These are phyloP conservation scores for Epichloe amarillans DNA, from an alignment of 2,329 filamentous ascomycete genomes.

Conservation along the genomic window DNA sequence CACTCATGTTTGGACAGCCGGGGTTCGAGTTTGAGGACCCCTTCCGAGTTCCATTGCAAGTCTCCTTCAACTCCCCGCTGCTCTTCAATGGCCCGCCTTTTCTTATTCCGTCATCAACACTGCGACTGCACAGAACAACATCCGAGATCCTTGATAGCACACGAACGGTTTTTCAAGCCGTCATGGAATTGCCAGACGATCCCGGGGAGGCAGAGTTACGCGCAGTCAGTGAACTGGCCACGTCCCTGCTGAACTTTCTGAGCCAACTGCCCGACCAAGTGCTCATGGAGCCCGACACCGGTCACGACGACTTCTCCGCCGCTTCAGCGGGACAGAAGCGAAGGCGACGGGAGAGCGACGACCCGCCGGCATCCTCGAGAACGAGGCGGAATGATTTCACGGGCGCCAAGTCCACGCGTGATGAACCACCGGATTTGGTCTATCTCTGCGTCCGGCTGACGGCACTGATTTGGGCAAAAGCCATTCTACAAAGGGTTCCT, in stretches of 20 bases:
- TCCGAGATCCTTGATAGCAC: constrained; percentile 39
- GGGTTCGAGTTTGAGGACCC: constrained; percentile 29
- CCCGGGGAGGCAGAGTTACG: constrained; percentile 23
- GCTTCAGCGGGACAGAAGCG: constrained; percentile 5
- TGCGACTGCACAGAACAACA: constrained; percentile 32
- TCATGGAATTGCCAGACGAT: constrained; percentile 24
- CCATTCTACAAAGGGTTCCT: constrained; percentile 28
- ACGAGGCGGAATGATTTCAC: constrained; percentile 1
- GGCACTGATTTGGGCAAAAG: constrained; percentile 33
- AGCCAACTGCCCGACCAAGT: constrained; percentile 17
- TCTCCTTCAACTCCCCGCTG: constrained; percentile 34
- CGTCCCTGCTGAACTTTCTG: constrained; percentile 28
- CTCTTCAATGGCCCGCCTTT: constrained; percentile 30
- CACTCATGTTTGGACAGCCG: constrained; percentile 25
- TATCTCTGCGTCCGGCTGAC: constrained; percentile 33
- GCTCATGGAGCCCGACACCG: constrained; percentile 6
- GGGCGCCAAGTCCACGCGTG: constrained; percentile 3
- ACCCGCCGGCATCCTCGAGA: background rate
- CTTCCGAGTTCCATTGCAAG: constrained; percentile 25
- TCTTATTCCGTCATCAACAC: constrained; percentile 23
- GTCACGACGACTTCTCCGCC: background rate
- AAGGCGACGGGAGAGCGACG: constrained; percentile 6
- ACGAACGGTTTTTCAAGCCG: constrained; percentile 30
- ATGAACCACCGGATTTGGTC: constrained; percentile 25
- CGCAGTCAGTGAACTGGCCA: constrained; percentile 25